Evolutionary conservation across 169 alveolate genomes (phyloP).

Genomic region (Eimeria praecox): DNA sequence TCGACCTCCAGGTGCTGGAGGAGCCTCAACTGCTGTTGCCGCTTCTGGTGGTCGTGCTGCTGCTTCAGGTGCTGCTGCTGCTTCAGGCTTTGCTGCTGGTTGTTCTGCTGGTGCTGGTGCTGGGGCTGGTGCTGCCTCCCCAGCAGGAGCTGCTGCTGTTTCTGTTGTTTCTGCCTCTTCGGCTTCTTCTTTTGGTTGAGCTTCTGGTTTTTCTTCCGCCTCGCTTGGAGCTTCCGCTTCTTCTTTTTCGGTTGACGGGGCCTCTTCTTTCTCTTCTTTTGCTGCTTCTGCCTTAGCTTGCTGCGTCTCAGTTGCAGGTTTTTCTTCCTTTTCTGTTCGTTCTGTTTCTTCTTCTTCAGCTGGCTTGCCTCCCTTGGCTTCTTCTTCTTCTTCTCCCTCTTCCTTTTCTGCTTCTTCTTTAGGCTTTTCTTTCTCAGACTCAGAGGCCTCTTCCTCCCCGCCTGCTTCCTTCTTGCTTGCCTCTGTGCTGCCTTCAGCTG

Average conservation of each 20-base stretch:
- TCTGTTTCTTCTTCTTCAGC: neutral
- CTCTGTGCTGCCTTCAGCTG: neutral
- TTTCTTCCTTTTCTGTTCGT: neutral
- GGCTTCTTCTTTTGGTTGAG: neutral
- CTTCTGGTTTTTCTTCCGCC: neutral
- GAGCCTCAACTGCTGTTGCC: neutral
- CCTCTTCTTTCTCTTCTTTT: conserved; percentile 17
- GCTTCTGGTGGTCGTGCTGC: neutral
- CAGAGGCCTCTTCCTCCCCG: neutral
- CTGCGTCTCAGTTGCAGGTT: neutral
- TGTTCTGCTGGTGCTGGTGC: neutral
- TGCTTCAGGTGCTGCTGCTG: neutral
- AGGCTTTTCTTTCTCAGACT: neutral
- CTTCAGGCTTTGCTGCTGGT: neutral
- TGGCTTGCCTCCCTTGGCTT: neutral
- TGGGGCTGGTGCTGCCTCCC: neutral
- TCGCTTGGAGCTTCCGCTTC: neutral
- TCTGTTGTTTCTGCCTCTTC: neutral
- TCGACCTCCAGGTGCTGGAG: neutral
- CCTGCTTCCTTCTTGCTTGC: neutral
- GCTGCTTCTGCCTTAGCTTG: neutral
- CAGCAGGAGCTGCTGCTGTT: neutral
- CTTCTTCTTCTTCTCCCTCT: neutral
- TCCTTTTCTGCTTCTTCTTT: neutral
- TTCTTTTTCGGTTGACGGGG: neutral